These are phyloP conservation scores for Hanseniaspora opuntiae DNA, from an alignment of 805 yeast genomes.

Conservation along the genomic window DNA sequence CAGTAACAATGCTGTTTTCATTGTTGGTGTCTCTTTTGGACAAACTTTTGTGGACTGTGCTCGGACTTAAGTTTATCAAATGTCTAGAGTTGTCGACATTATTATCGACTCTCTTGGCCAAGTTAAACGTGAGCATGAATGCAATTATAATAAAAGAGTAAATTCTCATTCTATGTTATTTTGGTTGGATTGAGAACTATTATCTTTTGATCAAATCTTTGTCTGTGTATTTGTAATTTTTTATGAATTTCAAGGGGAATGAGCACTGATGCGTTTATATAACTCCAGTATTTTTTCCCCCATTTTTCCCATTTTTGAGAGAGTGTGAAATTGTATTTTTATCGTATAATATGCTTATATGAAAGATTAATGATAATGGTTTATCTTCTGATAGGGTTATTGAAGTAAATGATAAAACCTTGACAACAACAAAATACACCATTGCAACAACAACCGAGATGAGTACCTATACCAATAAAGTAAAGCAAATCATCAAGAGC, in stretches of 20 bases:
- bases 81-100: conserved; percentile 1
- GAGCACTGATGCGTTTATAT: too few relatives aligned
- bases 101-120: not conserved
- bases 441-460: not conserved
- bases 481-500: not conserved
- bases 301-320: too few relatives aligned
- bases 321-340: too few relatives aligned
- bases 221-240: too few relatives aligned
- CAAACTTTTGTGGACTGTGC: not conserved
- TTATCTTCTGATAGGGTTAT: too few relatives aligned
- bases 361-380: too few relatives aligned
- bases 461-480: not conserved
- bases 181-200: not conserved
- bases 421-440: too few relatives aligned
- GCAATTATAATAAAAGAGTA: not conserved
- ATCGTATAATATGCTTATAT: too few relatives aligned
- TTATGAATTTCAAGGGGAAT: too few relatives aligned
- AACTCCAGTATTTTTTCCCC: too few relatives aligned
- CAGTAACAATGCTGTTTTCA: not conserved
- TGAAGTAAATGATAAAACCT: too few relatives aligned
- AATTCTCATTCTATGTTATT: not conserved
- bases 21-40: not conserved
- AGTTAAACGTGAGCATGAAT: not conserved
- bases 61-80: not conserved
- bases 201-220: not conserved